Base-by-base conservation (phyloP, 306 rosid species). In the Comarum palustre region DNA sequence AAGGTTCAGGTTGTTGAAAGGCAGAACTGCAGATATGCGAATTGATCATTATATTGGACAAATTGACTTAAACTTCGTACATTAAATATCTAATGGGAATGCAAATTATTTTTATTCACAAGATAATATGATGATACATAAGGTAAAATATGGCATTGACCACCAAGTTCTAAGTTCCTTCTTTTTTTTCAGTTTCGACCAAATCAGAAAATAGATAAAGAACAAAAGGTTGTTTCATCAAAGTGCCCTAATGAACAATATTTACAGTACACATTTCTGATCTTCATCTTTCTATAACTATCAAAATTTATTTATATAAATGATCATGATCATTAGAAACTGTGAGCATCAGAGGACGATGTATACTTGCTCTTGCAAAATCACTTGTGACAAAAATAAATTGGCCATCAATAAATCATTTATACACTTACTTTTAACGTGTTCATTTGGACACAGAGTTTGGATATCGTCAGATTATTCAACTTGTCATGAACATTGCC, bases 401-500 rank as follows among this genome's bases (percentile, higher is more conserved):
- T 4, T 45, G 66, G 32, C 57, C 50, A 70, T 45, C n/a, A 71
- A 39, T 27, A 45, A 62, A 24, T 12, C 57, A 27, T 12, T 29
- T 5, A 51, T 32, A 45, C 74, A 81, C 87, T 76, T 81, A 86
- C 90, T 63, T 82, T 69, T 71, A 86, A 82, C n/a, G 90, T 83
- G 79, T 86, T 86, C 75, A 86, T 65, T 59, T 82, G 77, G 73
- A 77, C 38, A 74, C 86, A 86, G 42, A 86, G 88, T 69, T 81
- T 83, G 64, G 88, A 68, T 62, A 86, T 68, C 24, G 82, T 86
- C 82, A 86, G 78, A 46, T 51, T 66, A 67, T 77, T 84, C 81
- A 86, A 74, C 63, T 71, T 76, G 42, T 73, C 78, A 55, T 73
- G 64, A 61, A 86, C 84, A 71, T 79, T 72, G 20, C 73, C 84